Evolutionary conservation across 2,329 filamentous ascomycete genomes (phyloP), one percentile per base, ranked within the genome.

Genomic region (Lachnellula hyalina): DNA sequence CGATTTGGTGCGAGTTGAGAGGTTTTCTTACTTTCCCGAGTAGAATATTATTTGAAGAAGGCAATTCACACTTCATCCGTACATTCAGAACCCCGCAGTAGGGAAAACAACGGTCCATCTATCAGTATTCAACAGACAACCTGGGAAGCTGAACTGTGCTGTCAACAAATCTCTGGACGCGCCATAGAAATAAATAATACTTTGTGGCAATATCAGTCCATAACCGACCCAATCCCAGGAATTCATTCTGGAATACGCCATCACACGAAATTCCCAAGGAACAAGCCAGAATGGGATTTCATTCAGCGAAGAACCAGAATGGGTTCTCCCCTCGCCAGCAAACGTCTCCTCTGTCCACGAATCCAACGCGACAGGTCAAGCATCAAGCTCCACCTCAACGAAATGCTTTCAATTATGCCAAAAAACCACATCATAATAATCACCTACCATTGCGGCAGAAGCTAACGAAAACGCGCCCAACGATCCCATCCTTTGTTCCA

Each of bases 1-100:
- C 36, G 8, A 7, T 53, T 49, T 51, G 45, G 41, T 41, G 47
- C 9, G 38, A 55, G 54, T 47, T 55, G 57, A 61, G 25, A 15
- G 42, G 5, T 38, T 40, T 14, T 5, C 36, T 40, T 14, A 14
- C 36, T 40, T 17, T 40, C 12, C 36, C 14, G 9, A 17, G 36
- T 40, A 14, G 14, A 15, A n/a, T 15, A 5, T 17, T n/a, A 6
- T 40, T 40, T 40, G 25, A 8, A 28, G 9, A 7, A 8, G 6
- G 25, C 25, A 9, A 28, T 8, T 28, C 25, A 28, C 36, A 40
- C 36, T 40, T 14, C 14, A 12, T 15, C n/a, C 25, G 25, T 28
- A 28, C 25, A 17, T 14, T 17, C 36, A 14, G n/a, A n/a, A 40
- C 36, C n/a, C 36, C 14, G 14, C 36, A 40, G 36, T 17, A 14